Evolutionary conservation across 1,139 yeast species (phyloP), one percentile per base, ranked within the genome.

Genomic region (Pichia sp.): DNA sequence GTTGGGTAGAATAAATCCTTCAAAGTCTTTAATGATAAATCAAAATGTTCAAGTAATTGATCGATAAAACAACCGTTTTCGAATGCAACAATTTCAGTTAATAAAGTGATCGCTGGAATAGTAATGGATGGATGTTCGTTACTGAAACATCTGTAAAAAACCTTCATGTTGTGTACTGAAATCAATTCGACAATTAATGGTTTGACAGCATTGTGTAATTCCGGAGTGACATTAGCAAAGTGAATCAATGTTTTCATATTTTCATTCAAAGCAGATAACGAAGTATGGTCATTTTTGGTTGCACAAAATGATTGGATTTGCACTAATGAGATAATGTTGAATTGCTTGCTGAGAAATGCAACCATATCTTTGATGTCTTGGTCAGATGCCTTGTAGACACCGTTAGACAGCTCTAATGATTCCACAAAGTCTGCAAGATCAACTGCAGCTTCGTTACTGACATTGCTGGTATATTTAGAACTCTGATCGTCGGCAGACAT

Each of bases 61-160:
- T 79, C 83, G 1, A 80, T 67, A 44, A 77, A 63, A 2, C 70
- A 62, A 0, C 84, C 81, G 14, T 74, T 67, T 43, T 72, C 70
- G 58, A 73, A 85, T 1, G 63, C 57, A 14, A 81, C 70, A 28
- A 86, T 69, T 45, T 77, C 75, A 22, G 69, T 70, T 56, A 91
- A 65, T 17, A 90, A 59, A 38, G 75, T 64, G 27, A 89, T 61
- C 1, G 77, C 74, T 0, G 95, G 85, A 47, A 77, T 81, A 1
- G 93, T 79, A 11, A 80, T 67, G 1, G 78, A 70, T 0, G 85
- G 79, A 53, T 83, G 76, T 55, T 75, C 66, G 50, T 80, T 77
- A 51, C 75, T 77, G 39, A 90, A 68, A 21, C 86, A 82, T 57
- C 96, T 72, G 65, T 86, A 87, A 4, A 90, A 69, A 20, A 81